phyloP scores from a whole-genome alignment of 208 protist genomes.

The Vickermania spadyakhi region DNA sequence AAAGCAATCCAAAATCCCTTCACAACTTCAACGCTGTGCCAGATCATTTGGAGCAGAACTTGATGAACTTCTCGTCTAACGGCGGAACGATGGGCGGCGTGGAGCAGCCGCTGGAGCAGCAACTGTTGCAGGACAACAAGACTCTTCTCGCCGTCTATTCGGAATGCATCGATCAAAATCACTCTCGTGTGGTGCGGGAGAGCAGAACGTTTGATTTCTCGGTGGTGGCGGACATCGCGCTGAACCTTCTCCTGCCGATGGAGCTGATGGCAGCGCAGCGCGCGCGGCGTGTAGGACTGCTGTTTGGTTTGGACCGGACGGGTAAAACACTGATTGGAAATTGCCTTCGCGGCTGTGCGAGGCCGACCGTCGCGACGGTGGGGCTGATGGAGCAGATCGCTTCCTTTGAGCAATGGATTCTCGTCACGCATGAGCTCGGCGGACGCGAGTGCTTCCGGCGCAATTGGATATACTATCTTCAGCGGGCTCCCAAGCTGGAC shows the following conservation, averaged over 20 bases:
- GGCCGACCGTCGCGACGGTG: constrained; percentile 64
- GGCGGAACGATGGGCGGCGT: neutral
- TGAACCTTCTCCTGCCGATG: constrained; percentile 58
- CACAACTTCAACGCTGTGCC: too few species aligned
- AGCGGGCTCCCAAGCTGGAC: constrained; percentile 49
- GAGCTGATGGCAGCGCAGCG: constrained; percentile 42
- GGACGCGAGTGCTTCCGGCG: constrained; percentile 73
- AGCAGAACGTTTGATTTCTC: constrained; percentile 18
- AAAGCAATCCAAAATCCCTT: too few species aligned
- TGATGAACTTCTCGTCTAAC: neutral
- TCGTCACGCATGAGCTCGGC: constrained; percentile 68
- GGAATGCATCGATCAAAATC: neutral
- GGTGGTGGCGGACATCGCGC: constrained; percentile 37
- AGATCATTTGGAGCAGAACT: too few species aligned
- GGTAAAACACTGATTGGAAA: constrained; percentile 81
- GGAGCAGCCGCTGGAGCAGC: neutral
- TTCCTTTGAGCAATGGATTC: constrained; percentile 79
- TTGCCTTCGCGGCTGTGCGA: constrained; percentile 46
- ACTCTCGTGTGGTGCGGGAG: neutral
- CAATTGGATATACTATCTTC: constrained; percentile 72
- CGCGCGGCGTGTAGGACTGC: constrained; percentile 53
- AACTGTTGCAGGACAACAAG: neutral
- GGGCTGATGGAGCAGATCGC: constrained; percentile 63
- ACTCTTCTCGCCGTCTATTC: neutral
- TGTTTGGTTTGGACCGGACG: constrained; percentile 71